Evolutionary conservation across 768 basidiomycete genomes (phyloP), one percentile per base, ranked within the genome.

Genomic region (Psilocybe sp.): DNA sequence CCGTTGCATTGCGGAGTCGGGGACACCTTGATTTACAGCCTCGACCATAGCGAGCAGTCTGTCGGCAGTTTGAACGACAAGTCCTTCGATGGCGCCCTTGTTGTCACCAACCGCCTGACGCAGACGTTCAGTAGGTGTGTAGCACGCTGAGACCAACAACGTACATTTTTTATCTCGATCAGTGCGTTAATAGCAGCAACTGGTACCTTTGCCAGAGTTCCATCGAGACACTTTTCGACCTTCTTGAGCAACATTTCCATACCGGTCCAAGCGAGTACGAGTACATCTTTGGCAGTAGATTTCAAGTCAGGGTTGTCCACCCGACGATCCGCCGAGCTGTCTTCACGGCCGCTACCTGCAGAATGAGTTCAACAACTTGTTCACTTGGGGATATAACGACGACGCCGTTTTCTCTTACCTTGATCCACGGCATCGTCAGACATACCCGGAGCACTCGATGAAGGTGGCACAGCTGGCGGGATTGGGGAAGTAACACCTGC

Each of bases 81-180:
- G 14, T 3, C 10, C 37, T 10, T 18, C n/a, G 18, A 38, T 14
- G 10, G 37, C 37, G 37, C 18, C 37, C 14, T 38, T 18, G 18
- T 38, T 38, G 37, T 38, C 37, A 4, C 37, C 37, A 10, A 38
- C 37, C 37, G 37, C 37, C 37, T 38, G 37, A 38, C 4, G 10
- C 18, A n/a, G 3, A 38, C 18, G 5, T 3, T 14, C 4, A 38
- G 37, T 38, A 18, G 3, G 10, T 3, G 10, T 18, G 18, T 38
- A 38, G n/a, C 14, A 18, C 3, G 23, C 23, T 28, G 18, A 19
- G 23, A 7, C 23, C 3, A 7, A 28, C 4, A 28, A 49, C 47
- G 37, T 40, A 55, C 54, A 48, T 55, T 44, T 38, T 35, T 40
- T n/a, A 55, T 36, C 20, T 52, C 51, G 15, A 55, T 49, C 18